phyloP scores from a whole-genome alignment of 192 early-diverging fungal genomes.

The Linnemannia hyalina region DNA sequence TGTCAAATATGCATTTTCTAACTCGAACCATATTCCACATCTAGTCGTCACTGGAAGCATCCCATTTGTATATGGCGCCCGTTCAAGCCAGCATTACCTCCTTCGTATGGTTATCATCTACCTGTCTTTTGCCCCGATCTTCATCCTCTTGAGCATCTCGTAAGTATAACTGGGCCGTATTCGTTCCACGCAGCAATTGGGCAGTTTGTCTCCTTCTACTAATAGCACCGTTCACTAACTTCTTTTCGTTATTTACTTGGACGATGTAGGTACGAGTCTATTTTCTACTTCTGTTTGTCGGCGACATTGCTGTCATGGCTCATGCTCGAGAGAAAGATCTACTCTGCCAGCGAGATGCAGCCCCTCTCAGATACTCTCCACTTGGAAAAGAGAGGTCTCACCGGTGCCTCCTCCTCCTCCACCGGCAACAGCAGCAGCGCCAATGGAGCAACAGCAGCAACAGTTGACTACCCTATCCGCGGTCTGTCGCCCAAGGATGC shows the following conservation, averaged over 20 bases:
- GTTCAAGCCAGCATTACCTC: constrained; percentile 79
- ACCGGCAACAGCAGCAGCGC: background rate
- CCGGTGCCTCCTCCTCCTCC: background rate
- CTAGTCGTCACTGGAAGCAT: constrained; percentile 66
- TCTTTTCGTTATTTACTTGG: background rate
- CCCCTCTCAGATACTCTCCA: constrained; percentile 36
- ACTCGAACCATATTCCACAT: background rate
- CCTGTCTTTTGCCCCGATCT: constrained; percentile 88
- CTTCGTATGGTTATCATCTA: constrained; percentile 86
- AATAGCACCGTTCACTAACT: background rate
- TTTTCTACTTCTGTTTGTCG: constrained; percentile 91
- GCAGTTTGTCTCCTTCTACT: background rate
- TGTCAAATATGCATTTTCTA: background rate
- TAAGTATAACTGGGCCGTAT: constrained; percentile 9
- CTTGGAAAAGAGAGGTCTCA: constrained; percentile 8
- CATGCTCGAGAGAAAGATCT: constrained; percentile 74
- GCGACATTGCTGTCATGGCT: constrained; percentile 82
- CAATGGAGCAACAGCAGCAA: background rate
- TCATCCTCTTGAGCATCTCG: constrained; percentile 90
- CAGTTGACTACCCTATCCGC: constrained; percentile 48
- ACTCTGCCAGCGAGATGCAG: constrained; percentile 49
- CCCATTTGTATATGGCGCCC: constrained; percentile 73
- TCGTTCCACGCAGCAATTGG: background rate
- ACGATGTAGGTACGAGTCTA: constrained; percentile 73
- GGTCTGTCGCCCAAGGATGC: constrained; percentile 67